Evolutionary conservation across 257 asterid genomes (phyloP).

Genomic region (Solanum acaule): DNA sequence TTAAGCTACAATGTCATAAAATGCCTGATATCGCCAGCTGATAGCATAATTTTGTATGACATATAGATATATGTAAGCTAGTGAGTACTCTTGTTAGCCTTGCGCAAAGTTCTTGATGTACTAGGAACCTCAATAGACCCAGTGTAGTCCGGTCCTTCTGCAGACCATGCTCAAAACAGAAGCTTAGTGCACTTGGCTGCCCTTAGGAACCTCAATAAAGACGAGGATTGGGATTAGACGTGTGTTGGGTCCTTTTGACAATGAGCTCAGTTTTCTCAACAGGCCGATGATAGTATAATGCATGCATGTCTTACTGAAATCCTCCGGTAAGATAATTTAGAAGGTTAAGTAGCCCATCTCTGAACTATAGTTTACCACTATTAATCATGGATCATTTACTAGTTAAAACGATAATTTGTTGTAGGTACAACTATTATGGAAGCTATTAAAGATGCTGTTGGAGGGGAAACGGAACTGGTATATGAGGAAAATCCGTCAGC

Average conservation of each 20-base stretch:
- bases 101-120: not conserved
- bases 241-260: not conserved
- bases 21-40: too few species aligned
- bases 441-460: constrained; percentile 57
- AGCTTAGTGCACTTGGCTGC: not conserved
- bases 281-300: not conserved
- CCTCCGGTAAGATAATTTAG: not conserved
- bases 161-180: not conserved
- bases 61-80: not conserved
- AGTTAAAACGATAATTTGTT: not conserved
- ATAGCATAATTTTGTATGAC: not conserved
- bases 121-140: not conserved
- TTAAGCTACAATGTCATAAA: not conserved
- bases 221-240: not conserved
- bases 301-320: not conserved
- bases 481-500: constrained; percentile 53
- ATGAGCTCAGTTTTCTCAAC: not conserved
- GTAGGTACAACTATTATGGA: constrained; percentile 81
- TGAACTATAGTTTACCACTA: not conserved
- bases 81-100: not conserved
- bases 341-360: not conserved
- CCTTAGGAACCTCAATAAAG: not conserved
- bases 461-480: constrained; percentile 42
- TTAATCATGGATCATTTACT: not conserved
- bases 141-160: not conserved